Evolutionary conservation across 78 protist genomes (phyloP).

Genomic region (slime mould (Dictyostelium discoideum)): dicty_2.7 NC_007090.3:4551001-4551500

Average conservation of each 20-base stretch:
- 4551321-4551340: too few relatives aligned
- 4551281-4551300: not conserved
- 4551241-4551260: not conserved
- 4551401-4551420: not conserved
- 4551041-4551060: too few relatives aligned
- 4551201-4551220: not conserved
- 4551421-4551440: not conserved
- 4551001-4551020: too few relatives aligned
- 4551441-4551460: too few relatives aligned
- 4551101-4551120: not conserved
- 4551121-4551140: too few relatives aligned
- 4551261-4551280: not conserved
- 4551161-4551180: not conserved
- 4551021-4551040: too few relatives aligned
- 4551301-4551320: not conserved
- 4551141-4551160: not conserved
- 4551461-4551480: conserved; percentile 4
- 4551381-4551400: not conserved
- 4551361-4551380: not conserved
- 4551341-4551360: not conserved
- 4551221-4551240: not conserved
- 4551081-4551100: too few relatives aligned
- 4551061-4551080: too few relatives aligned
- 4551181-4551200: not conserved
- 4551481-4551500: conserved; percentile 37